These are phyloP conservation scores for Meyerozyma smithsonii DNA, from an alignment of 1,139 yeast genomes.

Conservation along the genomic window DNA sequence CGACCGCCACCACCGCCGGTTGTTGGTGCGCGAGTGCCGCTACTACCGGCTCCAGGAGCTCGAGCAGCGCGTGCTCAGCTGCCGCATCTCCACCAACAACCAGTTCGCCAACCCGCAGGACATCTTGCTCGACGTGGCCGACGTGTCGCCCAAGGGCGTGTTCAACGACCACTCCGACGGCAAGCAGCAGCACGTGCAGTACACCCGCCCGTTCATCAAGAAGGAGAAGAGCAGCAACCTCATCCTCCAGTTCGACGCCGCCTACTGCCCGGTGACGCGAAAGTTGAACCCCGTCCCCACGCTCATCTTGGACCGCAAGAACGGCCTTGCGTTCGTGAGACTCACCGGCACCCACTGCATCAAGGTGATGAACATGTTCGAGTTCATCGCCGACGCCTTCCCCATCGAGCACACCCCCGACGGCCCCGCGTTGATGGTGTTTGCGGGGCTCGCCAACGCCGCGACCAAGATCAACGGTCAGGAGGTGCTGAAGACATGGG, in stretches of 20 bases:
- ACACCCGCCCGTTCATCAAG: slow-evolving; percentile 53
- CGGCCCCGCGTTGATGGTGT: slow-evolving; percentile 17
- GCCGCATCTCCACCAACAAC: slow-evolving; percentile 48
- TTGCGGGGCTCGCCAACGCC: slow-evolving; percentile 25
- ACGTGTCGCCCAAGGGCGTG: slow-evolving; percentile 44
- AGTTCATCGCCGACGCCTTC: slow-evolving; percentile 18
- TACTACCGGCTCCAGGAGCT: slow-evolving; percentile 73
- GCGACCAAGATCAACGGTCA: slow-evolving; percentile 31
- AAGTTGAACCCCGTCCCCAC: slow-evolving; percentile 21
- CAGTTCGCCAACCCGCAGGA: slow-evolving; percentile 43
- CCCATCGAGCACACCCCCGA: slow-evolving; percentile 15
- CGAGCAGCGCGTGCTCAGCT: slow-evolving; percentile 65
- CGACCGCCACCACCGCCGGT: slow-evolving; percentile 50
- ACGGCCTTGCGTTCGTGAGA: slow-evolving; percentile 22
- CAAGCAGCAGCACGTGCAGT: slow-evolving; percentile 26
- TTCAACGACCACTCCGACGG: slow-evolving; percentile 18
- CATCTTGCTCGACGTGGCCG: slow-evolving; percentile 48
- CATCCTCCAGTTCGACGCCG: slow-evolving; percentile 47
- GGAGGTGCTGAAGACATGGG: slow-evolving; percentile 35
- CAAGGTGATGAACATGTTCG: slow-evolving; percentile 25
- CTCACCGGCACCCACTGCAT: slow-evolving; percentile 22
- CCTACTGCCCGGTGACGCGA: slow-evolving; percentile 10
- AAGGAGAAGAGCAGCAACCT: slow-evolving; percentile 42
- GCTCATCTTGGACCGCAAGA: slow-evolving; percentile 26
- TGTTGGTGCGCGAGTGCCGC: slow-evolving; percentile 62